Base-by-base conservation (phyloP, 345 rosid species). In the Litchi chinensis region DNA sequence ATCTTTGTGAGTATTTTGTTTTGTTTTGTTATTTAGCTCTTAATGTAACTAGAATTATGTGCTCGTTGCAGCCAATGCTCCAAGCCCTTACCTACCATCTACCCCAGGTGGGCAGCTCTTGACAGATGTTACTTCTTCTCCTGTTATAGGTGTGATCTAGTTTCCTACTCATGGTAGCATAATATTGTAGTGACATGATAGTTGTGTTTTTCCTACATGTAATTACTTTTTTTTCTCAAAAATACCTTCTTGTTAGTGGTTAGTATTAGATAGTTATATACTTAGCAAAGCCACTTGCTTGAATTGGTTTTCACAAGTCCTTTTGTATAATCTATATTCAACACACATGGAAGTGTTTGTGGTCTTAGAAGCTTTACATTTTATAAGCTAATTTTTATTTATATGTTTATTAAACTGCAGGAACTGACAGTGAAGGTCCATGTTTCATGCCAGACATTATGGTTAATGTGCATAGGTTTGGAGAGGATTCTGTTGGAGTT, bases 91-190 rank as follows among this genome's bases (percentile, higher is more conserved):
- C 81, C 80, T 93, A 81, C 98, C 99, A 48, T 96, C 97, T 40
- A 94, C 97, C 67, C 98, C 97, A 70, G 92, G 95, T 50, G 90
- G 92, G 65, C 97, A 90, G 75, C 98, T 97, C 12, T 90, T 91
- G 97, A 94, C 99, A 22, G 97, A 96, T 87, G 82, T 82, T 73
- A 93, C 92, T 95, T 96, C 92, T 95, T 96, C 99, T 78, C 98
- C 99, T 77, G 97, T 85, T 70, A 81, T 91, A 87, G 97, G 95
- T 96, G 67, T 5, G 84, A 65, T 56, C 21, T 74, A 21, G 22
- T 65, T 72, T 40, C 43, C 43, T 10, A 32, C 39, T 15, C 75
- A 76, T 59, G 24, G 59, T 44, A 24, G 41, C 63, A 22, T 21
- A n/a, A 21, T 13, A 26, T 41, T 43, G 6, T 41, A 21, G 16